A percentile compares a stretch with the other conserved stretches of the same genome.
Evolutionary conservation across 306 rosid species (phyloP).

Genomic region (Echinosophora koreensis): DNA sequence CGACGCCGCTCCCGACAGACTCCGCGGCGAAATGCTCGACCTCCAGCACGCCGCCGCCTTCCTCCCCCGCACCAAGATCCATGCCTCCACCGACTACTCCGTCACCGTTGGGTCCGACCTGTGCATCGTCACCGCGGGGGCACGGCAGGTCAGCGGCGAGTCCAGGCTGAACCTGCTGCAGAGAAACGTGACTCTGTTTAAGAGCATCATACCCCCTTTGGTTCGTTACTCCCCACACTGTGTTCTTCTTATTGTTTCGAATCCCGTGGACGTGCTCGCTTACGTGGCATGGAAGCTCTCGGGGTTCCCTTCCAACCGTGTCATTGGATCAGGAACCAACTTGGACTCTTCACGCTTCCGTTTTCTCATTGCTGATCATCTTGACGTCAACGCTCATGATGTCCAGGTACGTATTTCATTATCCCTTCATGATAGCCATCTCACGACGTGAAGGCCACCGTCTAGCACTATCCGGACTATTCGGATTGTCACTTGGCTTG

Average conservation of each 20-base stretch:
- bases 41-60: constrained; percentile 96
- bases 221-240: constrained; percentile 65
- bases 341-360: constrained; percentile 91
- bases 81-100: constrained; percentile 79
- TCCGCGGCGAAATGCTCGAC: constrained; percentile 95
- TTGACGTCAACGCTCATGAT: constrained; percentile 92
- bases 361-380: constrained; percentile 93
- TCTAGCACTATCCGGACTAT: too few relatives aligned
- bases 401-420: constrained; percentile 65
- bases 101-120: constrained; percentile 77
- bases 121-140: constrained; percentile 92
- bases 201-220: constrained; percentile 70
- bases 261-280: constrained; percentile 85
- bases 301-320: constrained; percentile 85
- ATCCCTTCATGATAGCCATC: too few relatives aligned
- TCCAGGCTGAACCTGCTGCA: constrained; percentile 79
- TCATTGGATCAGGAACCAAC: constrained; percentile 94
- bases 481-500: too few relatives aligned
- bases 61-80: constrained; percentile 87
- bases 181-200: constrained; percentile 77
- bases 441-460: too few relatives aligned
- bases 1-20: constrained; percentile 74
- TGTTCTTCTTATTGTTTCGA: constrained; percentile 76
- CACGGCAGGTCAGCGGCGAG: constrained; percentile 78
- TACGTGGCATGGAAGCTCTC: constrained; percentile 93